phyloP scores from a whole-genome alignment of 805 yeast genomes.

The Zygosaccharomyces gambellarensis region DNA sequence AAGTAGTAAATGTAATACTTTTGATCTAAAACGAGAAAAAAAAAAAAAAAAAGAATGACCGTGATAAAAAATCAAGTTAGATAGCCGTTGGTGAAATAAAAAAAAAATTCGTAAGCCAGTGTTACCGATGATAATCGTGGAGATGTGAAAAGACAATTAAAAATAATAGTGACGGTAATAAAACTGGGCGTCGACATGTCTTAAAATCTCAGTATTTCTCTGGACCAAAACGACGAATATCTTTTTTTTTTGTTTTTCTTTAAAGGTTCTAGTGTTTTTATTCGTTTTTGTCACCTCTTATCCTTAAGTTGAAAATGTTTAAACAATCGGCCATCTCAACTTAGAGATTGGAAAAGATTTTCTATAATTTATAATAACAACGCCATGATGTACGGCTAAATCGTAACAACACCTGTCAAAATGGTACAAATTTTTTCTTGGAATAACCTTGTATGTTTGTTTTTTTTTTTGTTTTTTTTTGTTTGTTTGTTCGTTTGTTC shows the following conservation, averaged over 20 bases:
- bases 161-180: background rate
- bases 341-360: background rate
- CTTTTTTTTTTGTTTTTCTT: background rate
- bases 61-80: background rate
- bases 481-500: too few relatives aligned
- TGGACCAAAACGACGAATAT: background rate
- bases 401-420: conserved; percentile 2
- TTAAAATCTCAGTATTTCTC: background rate
- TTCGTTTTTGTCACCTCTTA: background rate
- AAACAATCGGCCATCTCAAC: background rate
- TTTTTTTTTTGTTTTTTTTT: conserved; percentile 5
- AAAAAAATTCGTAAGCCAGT: background rate
- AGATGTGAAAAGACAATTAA: background rate
- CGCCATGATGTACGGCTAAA: conserved; percentile 4
- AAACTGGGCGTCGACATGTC: background rate
- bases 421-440: background rate
- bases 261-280: background rate
- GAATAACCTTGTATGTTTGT: background rate
- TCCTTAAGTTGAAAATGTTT: background rate
- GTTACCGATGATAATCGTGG: background rate
- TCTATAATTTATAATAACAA: conserved; percentile 10
- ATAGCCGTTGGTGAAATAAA: conserved; percentile 2
- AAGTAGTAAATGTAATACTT: background rate
- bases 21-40: background rate
- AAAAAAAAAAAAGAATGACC: background rate